Conservation (phyloP, 163 green algal genomes). For the Botryococcus braunii region DNA sequence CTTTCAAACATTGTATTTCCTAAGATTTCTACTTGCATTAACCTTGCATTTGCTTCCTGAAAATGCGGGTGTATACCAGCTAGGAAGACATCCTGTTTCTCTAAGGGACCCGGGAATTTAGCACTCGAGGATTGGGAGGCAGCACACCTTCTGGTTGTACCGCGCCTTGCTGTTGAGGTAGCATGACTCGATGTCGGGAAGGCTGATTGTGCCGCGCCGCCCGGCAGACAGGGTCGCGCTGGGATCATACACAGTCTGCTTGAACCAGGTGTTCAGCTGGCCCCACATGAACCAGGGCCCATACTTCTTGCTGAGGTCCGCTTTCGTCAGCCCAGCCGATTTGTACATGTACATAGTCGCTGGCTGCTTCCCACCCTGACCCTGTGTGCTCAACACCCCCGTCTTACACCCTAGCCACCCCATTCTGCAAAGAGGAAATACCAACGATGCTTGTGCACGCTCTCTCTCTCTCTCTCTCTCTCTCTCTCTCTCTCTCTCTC, state of each 20-base stretch:
- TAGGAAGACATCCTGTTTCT: no score
- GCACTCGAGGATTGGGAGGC: no score
- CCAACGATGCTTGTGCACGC: not conserved
- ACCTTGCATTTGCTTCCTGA: no score
- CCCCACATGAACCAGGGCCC: slow-evolving; percentile 70
- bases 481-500: not conserved
- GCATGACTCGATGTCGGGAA: slow-evolving; percentile 74
- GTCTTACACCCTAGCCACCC: not conserved
- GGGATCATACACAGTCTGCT: slow-evolving; percentile 89
- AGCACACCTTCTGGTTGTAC: slow-evolving; percentile 35
- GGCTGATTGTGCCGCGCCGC: slow-evolving; percentile 64
- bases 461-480: no score
- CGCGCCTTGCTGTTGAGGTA: slow-evolving; percentile 25
- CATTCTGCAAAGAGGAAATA: not conserved
- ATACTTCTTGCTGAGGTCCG: slow-evolving; percentile 65
- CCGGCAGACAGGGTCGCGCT: slow-evolving; percentile 72
- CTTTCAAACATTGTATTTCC: no score
- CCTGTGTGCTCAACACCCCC: not conserved
- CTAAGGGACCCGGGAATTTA: no score
- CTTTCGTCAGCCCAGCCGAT: no score
- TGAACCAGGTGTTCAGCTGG: slow-evolving; percentile 36
- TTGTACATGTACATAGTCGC: no score
- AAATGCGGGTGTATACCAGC: no score
- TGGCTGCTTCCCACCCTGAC: not conserved
- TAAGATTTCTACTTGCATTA: no score